Evolutionary conservation across 768 basidiomycete genomes (phyloP).

Genomic region (Lentinula detonsa): DNA sequence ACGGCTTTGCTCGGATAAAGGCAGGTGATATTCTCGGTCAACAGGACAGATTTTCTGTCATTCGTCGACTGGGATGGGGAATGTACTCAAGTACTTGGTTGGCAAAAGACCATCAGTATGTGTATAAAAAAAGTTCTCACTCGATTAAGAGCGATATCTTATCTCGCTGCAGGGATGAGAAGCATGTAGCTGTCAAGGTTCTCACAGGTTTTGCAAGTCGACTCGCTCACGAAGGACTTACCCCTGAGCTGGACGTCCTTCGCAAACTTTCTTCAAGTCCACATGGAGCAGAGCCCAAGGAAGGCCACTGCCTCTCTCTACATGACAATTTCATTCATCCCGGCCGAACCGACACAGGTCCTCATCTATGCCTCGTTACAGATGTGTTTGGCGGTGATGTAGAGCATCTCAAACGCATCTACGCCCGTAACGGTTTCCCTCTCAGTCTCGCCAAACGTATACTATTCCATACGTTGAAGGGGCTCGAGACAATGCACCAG

Average conservation of each 20-base stretch:
- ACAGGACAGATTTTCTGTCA: conserved; percentile 18
- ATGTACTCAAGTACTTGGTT: conserved; percentile 25
- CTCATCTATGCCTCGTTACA: conserved; percentile 21
- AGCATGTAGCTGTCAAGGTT: conserved; percentile 24
- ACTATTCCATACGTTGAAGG: conserved; percentile 17
- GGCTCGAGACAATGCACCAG: conserved; percentile 16
- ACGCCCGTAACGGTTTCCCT: conserved; percentile 12
- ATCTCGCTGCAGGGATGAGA: conserved; percentile 12
- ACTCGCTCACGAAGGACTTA: conserved; percentile 10
- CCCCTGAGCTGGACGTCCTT: conserved; percentile 19
- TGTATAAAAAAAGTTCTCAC: neutral
- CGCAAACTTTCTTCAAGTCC: conserved; percentile 4
- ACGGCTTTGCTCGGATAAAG: conserved; percentile 20
- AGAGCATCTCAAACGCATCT: conserved; percentile 9
- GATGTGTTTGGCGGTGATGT: conserved; percentile 20
- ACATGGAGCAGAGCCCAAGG: neutral
- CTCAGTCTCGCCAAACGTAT: conserved; percentile 22
- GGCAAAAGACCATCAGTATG: conserved; percentile 18
- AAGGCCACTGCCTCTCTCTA: conserved; percentile 5
- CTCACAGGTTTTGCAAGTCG: conserved; percentile 20
- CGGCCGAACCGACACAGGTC: conserved; percentile 16
- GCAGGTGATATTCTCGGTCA: conserved; percentile 20
- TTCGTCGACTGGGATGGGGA: conserved; percentile 25
- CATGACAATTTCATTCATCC: conserved; percentile 15
- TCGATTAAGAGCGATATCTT: neutral